Base-by-base conservation (phyloP, 2,329 filamentous ascomycete genomes). In the Alternaria brassicicola region DNA sequence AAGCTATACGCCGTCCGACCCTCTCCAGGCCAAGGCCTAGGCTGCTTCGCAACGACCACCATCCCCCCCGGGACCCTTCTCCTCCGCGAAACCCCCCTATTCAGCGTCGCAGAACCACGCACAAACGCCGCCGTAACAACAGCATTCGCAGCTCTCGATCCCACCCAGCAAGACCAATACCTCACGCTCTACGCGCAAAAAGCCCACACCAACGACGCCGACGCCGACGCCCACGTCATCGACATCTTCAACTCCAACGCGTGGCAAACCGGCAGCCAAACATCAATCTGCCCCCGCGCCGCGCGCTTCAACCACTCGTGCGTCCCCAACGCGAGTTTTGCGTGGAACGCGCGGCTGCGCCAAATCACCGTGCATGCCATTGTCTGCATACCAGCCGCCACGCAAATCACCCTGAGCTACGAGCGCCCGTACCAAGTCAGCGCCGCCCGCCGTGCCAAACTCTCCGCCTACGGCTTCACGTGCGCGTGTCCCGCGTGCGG, bases 271-370 rank as follows among this genome's bases (percentile, higher is more conserved):
- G 52, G 63, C 59, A 45, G 25, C 42, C 63, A 41, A 42, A 62
- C 65, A 47, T 67, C 46, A 59, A 64, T 78, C 49, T 74, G 72
- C 39, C 72, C 69, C 17, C 58, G 52, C 8, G 63, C 71, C 35
- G 71, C 75, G 8, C 72, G 73, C 42, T 68, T 76, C 65, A 78
- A 77, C 56, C 75, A 78, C 63, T 68, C 66, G 21, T 78, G 75
- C 59, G 63, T 63, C 31, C 72, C 75, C 7, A 78, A 77, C 49
- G 69, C 74, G 3, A 59, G 64, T 42, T 76, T 68, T 33, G 62
- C 59, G 23, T 72, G 68, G 71, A 70, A 73, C 38, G 47, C 57
- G 13, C 45, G 50, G 12, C 31, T 59, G 3, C 52, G 35, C 0
- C 46, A 55, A 47, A 38, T 61, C 6, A 67, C 68, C 23, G 57